These are phyloP conservation scores for Aspergillus heteromorphus DNA, from an alignment of 495 filamentous ascomycete species.

Conservation along the genomic window DNA sequence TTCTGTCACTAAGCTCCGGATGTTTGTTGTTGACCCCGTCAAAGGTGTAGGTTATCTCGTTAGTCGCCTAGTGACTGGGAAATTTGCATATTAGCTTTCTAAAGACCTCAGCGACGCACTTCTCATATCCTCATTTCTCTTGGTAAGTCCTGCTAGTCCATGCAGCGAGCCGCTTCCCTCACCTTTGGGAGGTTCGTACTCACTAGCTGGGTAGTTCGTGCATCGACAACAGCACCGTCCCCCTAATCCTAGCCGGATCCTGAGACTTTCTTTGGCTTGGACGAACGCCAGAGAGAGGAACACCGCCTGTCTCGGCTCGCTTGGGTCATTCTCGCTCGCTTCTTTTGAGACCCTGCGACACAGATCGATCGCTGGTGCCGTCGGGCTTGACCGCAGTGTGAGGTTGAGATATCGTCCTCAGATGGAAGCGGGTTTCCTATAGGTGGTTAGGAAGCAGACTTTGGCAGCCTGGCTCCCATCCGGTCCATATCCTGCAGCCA, in stretches of 20 bases:
- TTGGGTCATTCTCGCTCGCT: conserved; percentile 8
- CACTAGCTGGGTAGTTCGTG: conserved; percentile 31
- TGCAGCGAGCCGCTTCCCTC: conserved; percentile 30
- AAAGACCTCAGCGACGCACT: conserved; percentile 16
- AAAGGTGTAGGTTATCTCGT: conserved; percentile 19
- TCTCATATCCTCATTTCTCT: conserved; percentile 10
- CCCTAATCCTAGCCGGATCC: neutral
- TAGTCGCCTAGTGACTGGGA: conserved; percentile 17
- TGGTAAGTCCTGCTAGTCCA: conserved; percentile 32
- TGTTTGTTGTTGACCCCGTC: conserved; percentile 40
- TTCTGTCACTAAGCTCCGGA: conserved; percentile 8
- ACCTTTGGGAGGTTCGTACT: conserved; percentile 26
- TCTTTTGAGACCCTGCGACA: conserved; percentile 10
- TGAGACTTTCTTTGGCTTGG: conserved; percentile 12
- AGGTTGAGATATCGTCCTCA: conserved; percentile 7
- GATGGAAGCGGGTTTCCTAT: conserved; percentile 20
- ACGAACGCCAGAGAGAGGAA: conserved; percentile 18
- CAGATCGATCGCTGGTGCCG: conserved; percentile 9
- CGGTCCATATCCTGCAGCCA: conserved; percentile 34
- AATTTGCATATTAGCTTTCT: conserved; percentile 33
- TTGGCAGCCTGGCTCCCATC: conserved; percentile 22
- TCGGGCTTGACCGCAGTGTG: conserved; percentile 4
- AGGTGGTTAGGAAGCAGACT: conserved; percentile 21
- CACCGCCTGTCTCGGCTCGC: conserved; percentile 23
- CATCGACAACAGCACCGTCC: conserved; percentile 13